A percentile compares a stretch with the other conserved stretches of the same genome.
Conservation (phyloP, 371 early-diverging fungal species). For the Mucor velutinosus region DNA sequence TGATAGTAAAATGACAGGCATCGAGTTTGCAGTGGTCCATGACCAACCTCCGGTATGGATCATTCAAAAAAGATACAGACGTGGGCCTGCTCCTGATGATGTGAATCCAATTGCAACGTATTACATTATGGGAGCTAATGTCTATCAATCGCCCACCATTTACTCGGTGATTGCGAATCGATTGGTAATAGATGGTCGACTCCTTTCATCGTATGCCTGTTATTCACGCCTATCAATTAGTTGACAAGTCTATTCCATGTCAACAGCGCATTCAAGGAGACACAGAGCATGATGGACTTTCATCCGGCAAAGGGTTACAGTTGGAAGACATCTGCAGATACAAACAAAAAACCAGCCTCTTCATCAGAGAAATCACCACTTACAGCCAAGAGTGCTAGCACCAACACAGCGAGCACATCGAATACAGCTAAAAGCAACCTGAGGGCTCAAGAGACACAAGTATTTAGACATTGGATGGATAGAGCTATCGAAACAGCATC, state of each 20-base stretch:
- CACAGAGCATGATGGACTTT: conserved; percentile 67
- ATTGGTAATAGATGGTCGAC: conserved; percentile 55
- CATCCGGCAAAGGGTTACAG: conserved; percentile 76
- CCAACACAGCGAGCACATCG: not conserved
- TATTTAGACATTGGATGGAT: conserved; percentile 48
- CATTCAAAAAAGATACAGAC: conserved; percentile 79
- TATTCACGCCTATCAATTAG: conserved; percentile 25
- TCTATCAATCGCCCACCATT: conserved; percentile 92
- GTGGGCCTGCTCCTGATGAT: conserved; percentile 59
- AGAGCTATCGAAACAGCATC: conserved; percentile 50
- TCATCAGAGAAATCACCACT: not conserved
- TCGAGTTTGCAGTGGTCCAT: conserved; percentile 82
- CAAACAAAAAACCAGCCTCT: conserved; percentile 1
- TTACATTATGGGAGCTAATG: conserved; percentile 88
- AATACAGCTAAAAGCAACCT: conserved; percentile 22
- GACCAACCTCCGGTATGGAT: conserved; percentile 85
- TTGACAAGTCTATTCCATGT: conserved; percentile 72
- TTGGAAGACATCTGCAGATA: conserved; percentile 56
- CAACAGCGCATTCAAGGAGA: conserved; percentile 71
- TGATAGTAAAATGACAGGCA: conserved; percentile 81
- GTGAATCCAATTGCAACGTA: conserved; percentile 77
- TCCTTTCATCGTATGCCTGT: not conserved
- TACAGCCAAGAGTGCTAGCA: not conserved
- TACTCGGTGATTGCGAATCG: conserved; percentile 82
- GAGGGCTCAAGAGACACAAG: conserved; percentile 48